phyloP scores from a whole-genome alignment of 169 alveolate genomes.

The Cyclospora cayetanensis region DNA sequence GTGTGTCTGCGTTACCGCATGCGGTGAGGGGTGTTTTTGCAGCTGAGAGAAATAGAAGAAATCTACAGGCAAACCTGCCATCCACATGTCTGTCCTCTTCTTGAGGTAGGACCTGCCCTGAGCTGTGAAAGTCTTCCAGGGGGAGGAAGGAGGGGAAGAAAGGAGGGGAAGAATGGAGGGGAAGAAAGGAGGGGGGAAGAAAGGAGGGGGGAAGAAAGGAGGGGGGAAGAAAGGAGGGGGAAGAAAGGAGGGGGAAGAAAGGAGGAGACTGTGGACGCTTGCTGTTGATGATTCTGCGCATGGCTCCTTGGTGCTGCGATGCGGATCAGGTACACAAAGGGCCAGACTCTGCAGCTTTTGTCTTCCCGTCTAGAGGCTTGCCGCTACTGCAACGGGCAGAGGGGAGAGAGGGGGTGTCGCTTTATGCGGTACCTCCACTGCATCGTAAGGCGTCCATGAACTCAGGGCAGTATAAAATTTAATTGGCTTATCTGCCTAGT shows the following conservation, averaged over 20 bases:
- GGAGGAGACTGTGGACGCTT: background rate
- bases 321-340: background rate
- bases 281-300: background rate
- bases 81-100: background rate
- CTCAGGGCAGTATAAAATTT: too few relatives aligned
- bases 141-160: too few relatives aligned
- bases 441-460: conserved; percentile 6
- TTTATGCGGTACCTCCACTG: background rate
- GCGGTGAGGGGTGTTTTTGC: background rate
- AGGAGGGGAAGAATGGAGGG: too few relatives aligned
- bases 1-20: too few relatives aligned
- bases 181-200: too few relatives aligned
- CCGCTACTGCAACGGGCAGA: background rate
- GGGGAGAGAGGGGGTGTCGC: background rate
- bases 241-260: too few relatives aligned
- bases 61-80: background rate
- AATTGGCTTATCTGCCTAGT: too few relatives aligned
- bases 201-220: too few relatives aligned
- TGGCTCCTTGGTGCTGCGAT: background rate
- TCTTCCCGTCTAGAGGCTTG: background rate
- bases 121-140: too few relatives aligned
- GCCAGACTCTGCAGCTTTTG: background rate
- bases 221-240: too few relatives aligned
- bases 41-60: background rate
- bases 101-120: background rate